Percentiles rank a stretch among this genome's conserved stretches.
phyloP scores from a whole-genome alignment of 768 basidiomycete genomes.

The Fibroporia radiculosa region DNA sequence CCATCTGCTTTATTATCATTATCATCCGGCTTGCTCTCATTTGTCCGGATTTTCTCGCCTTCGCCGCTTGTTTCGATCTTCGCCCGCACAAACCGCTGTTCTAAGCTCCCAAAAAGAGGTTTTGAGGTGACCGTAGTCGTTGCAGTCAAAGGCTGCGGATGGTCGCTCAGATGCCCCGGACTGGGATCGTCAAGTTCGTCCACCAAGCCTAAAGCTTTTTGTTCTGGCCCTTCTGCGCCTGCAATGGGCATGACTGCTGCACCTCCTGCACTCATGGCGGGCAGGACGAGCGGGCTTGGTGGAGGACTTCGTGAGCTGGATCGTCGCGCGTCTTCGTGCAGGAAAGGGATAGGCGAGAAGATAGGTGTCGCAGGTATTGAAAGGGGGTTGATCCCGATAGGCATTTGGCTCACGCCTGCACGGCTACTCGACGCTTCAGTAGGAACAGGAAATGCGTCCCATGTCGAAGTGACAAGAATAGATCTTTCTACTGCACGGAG shows the following conservation, averaged over 20 bases:
- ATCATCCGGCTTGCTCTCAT: too few species aligned
- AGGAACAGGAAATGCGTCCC: conserved; percentile 64
- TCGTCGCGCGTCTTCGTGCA: conserved; percentile 75
- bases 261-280: conserved; percentile 26
- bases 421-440: conserved; percentile 27
- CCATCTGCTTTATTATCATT: background rate
- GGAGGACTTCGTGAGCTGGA: conserved; percentile 76
- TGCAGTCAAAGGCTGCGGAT: conserved; percentile 60
- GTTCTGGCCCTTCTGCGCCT: conserved; percentile 27
- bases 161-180: conserved; percentile 79
- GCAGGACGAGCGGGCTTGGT: conserved; percentile 60
- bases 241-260: conserved; percentile 21
- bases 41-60: too few species aligned
- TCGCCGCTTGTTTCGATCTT: too few species aligned
- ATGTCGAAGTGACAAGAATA: conserved; percentile 76
- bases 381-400: conserved; percentile 38
- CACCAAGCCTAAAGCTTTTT: conserved; percentile 64
- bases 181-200: conserved; percentile 82
- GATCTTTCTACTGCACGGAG: conserved; percentile 80
- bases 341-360: conserved; percentile 83
- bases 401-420: conserved; percentile 22
- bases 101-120: conserved; percentile 50
- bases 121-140: conserved; percentile 38
- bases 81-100: conserved; percentile 56
- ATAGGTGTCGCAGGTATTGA: conserved; percentile 70